phyloP scores from a whole-genome alignment of 2,329 filamentous ascomycete species.

The Aspergillus fructus region DNA sequence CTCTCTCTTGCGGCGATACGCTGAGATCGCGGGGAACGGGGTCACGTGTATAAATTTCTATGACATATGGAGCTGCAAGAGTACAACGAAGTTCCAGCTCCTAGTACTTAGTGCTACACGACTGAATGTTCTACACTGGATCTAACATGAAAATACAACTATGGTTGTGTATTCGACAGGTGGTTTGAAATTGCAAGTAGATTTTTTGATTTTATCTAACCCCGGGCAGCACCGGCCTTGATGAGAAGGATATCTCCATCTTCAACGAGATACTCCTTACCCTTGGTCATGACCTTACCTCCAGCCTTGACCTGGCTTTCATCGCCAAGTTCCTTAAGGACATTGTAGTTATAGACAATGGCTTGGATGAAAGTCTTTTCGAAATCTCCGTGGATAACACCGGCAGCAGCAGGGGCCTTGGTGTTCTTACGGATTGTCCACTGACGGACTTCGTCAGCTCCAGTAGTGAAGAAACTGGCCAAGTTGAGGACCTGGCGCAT shows the following conservation, averaged over 20 bases:
- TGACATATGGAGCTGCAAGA: neutral
- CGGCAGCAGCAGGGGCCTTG: slow-evolving; percentile 95
- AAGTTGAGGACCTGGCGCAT: slow-evolving; percentile 93
- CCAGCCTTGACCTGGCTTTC: slow-evolving; percentile 87
- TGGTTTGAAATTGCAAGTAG: neutral
- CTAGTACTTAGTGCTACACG: neutral
- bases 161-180: neutral
- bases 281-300: slow-evolving; percentile 97
- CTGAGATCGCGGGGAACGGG: slow-evolving; percentile 16
- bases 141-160: neutral
- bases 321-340: slow-evolving; percentile 81
- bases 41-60: slow-evolving; percentile 14
- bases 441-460: slow-evolving; percentile 92
- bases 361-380: slow-evolving; percentile 99
- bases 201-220: slow-evolving; percentile 25
- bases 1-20: slow-evolving; percentile 5
- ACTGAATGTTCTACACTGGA: neutral
- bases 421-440: slow-evolving; percentile 96
- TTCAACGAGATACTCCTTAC: slow-evolving; percentile 78
- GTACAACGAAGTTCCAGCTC: neutral
- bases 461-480: slow-evolving; percentile 95
- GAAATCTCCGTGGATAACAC: slow-evolving; percentile 96
- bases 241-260: slow-evolving; percentile 71
- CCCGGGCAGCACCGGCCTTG: slow-evolving; percentile 62
- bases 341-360: slow-evolving; percentile 85